Evolutionary conservation across 371 early-diverging fungal species (phyloP), one percentile per base, ranked within the genome.

Genomic region (Rhizopus stolonifer): DNA sequence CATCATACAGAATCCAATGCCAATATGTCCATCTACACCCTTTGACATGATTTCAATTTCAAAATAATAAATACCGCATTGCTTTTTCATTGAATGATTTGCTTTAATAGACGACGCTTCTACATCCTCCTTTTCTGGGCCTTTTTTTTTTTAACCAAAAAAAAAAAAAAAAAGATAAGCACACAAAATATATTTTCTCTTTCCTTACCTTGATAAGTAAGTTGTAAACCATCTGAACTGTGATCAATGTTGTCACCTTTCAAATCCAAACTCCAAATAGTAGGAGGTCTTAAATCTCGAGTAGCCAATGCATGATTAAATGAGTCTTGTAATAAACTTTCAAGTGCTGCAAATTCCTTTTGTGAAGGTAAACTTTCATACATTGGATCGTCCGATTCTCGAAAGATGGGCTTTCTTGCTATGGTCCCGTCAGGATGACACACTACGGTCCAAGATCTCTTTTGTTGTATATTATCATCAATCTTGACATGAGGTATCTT

Each of bases 11-110:
- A 95, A 82, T 11, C 97, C 97, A 29, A 97, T 75, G 4, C 93
- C 95, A 56, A 95, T 94, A 56, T 87, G 89, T 56, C 98, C 98
- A 61, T 92, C 86, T 7, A 86, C 74, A 14, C 96, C 98, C 67
- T 94, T 93, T 62, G 80, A 84, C 21, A 88, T 72, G 46, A 97
- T 77, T 11, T 72, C 62, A 19, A 91, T 82, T 65, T 97, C 98
- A 67, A 75, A 97, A 69, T 97, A 97, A 55, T 83, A 95, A 7
- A 95, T 71, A 4, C 96, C 96, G 46, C 85, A 83, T 56, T 89
- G 88, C 2, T 84, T 76, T 19, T 92, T 92, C 42, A 94, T 92
- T 10, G 90, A 80, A 29, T 71, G 58, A 74, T 95, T 91, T n/a
- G 89, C 76, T 43, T 91, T 73, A 4, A 95, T 82, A 26, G 91